These are phyloP conservation scores for Gracilaria domingensis DNA, from an alignment of 23 red algal species.

Conservation along the genomic window DNA sequence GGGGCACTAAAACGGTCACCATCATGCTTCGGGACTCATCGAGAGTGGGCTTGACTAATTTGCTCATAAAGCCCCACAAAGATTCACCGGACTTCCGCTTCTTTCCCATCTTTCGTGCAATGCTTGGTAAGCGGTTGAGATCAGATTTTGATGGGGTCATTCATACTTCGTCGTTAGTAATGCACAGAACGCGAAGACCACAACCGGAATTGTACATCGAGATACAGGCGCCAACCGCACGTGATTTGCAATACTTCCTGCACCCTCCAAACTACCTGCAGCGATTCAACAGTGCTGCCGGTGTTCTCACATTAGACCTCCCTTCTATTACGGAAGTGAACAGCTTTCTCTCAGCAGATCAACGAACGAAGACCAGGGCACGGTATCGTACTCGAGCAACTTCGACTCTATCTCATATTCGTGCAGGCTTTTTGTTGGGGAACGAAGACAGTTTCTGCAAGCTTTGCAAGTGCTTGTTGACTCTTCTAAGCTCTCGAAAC, in stretches of 20 bases:
- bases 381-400: slow-evolving; percentile 16
- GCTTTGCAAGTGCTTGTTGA: slow-evolving; percentile 13
- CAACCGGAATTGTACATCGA: slow-evolving; percentile 1
- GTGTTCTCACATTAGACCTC: slow-evolving; percentile 31
- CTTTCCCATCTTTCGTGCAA: slow-evolving; percentile 18
- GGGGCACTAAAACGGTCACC: too few species aligned
- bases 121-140: neutral
- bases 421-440: neutral
- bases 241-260: slow-evolving; percentile 10
- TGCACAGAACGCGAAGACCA: neutral
- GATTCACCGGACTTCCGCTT: neutral
- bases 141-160: neutral
- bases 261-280: slow-evolving; percentile 5
- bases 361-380: slow-evolving; percentile 26
- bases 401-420: neutral
- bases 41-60: too few species aligned
- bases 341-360: neutral
- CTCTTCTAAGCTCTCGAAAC: slow-evolving; percentile 9
- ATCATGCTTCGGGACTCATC: too few species aligned
- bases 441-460: neutral
- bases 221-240: slow-evolving; percentile 1
- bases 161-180: neutral
- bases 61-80: too few species aligned
- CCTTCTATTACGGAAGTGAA: slow-evolving; percentile 11
- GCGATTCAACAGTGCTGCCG: slow-evolving; percentile 30